Evolutionary conservation across 352 stramenopile species (phyloP), one percentile per base, ranked within the genome.

Genomic region (Peronospora tabacina): DNA sequence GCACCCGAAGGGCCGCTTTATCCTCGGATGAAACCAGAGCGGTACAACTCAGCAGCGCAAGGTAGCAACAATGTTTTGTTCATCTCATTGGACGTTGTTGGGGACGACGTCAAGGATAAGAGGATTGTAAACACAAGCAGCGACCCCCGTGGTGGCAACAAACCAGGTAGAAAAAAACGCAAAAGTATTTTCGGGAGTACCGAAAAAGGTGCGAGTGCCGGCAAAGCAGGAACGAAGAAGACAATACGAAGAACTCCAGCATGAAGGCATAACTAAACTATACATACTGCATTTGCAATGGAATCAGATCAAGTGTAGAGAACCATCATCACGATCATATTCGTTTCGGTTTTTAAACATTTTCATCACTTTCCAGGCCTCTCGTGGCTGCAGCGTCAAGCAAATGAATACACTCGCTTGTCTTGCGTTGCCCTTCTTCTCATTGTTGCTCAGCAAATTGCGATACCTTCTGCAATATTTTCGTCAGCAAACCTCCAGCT

Each of bases 381-480:
- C 19, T 7, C 32, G 30, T 19, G 15, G 26, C 12, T 36, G n/a
- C 44, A 20, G 17, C 33, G 4, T 17, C 8, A 53, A 17, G 19
- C 20, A 26, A 16, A 16, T 7, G 2, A n/a, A 1, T 20, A n/a
- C 17, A 42, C 34, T 43, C 2, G 11, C 30, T 42, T 24, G 5
- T 16, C 15, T 2, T 47, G 35, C n/a, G 48, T 24, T 34, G 28
- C 5, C 22, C 22, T 52, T 63, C 54, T 63, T 53, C 44, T 40
- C 36, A 20, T 57, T 53, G 2, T 49, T 51, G 56, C 63, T 72
- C 63, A 72, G 63, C 63, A 58, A 51, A 61, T 58, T 72, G 60
- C 59, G 60, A 72, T 69, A 72, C 63, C 63, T 72, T 72, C 63
- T 72, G 60, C 63, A 72, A 64, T 67, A 53, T 58, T 69, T 55